Evolutionary conservation across 2,329 filamentous ascomycete species (phyloP), one percentile per base, ranked within the genome.

Genomic region (Dactylellina sp.): DNA sequence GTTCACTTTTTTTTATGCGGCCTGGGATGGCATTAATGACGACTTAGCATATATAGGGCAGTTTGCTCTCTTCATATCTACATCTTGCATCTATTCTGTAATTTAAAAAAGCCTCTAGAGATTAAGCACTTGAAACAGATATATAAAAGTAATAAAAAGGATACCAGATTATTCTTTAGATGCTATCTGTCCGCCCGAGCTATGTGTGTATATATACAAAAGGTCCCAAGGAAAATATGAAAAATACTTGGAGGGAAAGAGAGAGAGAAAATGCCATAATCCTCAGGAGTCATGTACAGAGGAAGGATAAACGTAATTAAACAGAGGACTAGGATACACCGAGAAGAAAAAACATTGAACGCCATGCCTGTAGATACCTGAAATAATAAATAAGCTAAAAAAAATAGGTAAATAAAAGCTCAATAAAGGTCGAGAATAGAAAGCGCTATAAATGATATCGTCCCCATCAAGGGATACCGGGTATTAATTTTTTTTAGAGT

Each of bases 141-240:
- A 52, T 64, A 37, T 55, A 25, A 37, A 50, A 59, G 16, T 56
- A 53, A 24, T 64, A 46, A 24, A 37, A 55, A 64, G 60, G 40
- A 64, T 53, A 55, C 20, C 49, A 56, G 20, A 64, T 57, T 57
- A n/a, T n/a, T 25, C 18, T 39, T 44, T 44, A 57, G 44, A 25
- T 57, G 53, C 39, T 16, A 57, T 57, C 53, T 57, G 53, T 57
- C 53, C 53, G 53, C 53, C 53, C 25, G 53, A 57, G 53, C 53
- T 44, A 22, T 56, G 22, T 57, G 28, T 56, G 18, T 56, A 25
- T 57, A 57, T 44, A 32, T 57, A 44, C n/a, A 44, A 28, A 18
- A 28, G 28, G 9, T 32, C 28, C 28, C 28, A 32, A 32, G 28
- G 28, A 32, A 32, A n/a, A n/a, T n/a, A n/a, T n/a, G n/a, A n/a